phyloP scores from a whole-genome alignment of 768 basidiomycete genomes.

The Lentinula aciculospora region DNA sequence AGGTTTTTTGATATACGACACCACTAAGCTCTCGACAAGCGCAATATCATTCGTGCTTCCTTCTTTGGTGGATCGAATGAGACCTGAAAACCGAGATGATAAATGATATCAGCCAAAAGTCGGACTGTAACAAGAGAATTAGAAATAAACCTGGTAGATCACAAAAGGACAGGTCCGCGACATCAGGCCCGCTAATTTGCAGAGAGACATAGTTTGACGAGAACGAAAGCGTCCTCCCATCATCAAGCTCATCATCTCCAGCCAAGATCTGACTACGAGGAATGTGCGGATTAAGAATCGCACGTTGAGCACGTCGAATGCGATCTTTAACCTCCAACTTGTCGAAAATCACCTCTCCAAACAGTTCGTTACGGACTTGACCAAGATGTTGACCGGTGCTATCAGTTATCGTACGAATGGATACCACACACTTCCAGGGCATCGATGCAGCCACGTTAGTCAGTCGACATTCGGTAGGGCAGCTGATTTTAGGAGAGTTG shows the following conservation, averaged over 20 bases:
- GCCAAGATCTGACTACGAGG: slow-evolving; percentile 29
- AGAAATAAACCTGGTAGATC: slow-evolving; percentile 47
- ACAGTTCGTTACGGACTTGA: slow-evolving; percentile 31
- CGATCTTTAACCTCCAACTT: slow-evolving; percentile 57
- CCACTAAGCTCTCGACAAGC: slow-evolving; percentile 53
- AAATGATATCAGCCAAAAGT: neutral
- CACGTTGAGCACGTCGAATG: slow-evolving; percentile 59
- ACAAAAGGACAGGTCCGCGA: slow-evolving; percentile 61
- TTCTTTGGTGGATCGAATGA: slow-evolving; percentile 46
- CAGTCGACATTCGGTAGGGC: slow-evolving; percentile 46
- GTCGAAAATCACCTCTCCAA: slow-evolving; percentile 44
- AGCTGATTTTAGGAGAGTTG: neutral
- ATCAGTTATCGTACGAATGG: slow-evolving; percentile 39
- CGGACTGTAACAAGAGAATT: neutral
- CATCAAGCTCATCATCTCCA: slow-evolving; percentile 21
- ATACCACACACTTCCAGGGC: slow-evolving; percentile 47
- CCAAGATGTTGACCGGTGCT: slow-evolving; percentile 29
- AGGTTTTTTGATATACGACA: slow-evolving; percentile 51
- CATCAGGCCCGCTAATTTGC: slow-evolving; percentile 51
- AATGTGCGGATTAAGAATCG: slow-evolving; percentile 54
- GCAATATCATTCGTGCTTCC: slow-evolving; percentile 53
- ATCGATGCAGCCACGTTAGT: slow-evolving; percentile 23
- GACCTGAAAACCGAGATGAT: slow-evolving; percentile 26
- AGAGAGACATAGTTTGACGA: slow-evolving; percentile 54
- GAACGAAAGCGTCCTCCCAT: slow-evolving; percentile 31